Percentiles rank a stretch among this genome's conserved stretches.
phyloP scores from a whole-genome alignment of 2,329 filamentous ascomycete species.

The Diplodia corticola region DNA sequence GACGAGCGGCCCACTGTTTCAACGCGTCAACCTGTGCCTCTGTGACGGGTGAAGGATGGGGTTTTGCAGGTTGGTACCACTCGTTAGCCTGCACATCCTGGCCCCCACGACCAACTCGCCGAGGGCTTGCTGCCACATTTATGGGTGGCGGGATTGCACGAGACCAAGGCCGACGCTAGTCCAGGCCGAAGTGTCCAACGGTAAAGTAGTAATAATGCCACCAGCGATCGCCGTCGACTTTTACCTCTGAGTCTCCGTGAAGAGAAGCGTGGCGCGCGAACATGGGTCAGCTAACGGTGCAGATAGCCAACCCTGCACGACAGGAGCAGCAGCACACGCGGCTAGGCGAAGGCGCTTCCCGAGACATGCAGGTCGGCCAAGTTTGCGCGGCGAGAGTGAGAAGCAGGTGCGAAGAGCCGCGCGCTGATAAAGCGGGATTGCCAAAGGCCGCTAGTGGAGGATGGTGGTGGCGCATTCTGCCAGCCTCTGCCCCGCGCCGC shows the following conservation, averaged over 20 bases:
- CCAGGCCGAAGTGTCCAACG: slow-evolving; percentile 6
- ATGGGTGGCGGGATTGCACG: background rate
- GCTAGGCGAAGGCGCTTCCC: background rate
- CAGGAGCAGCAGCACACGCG: background rate
- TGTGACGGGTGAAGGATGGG: background rate
- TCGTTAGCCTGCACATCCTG: background rate
- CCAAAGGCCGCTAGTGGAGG: slow-evolving; percentile 1
- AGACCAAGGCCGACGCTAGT: slow-evolving; percentile 1
- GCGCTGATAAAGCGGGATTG: background rate
- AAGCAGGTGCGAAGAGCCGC: slow-evolving; percentile 7
- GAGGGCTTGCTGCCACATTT: background rate
- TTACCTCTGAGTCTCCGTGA: background rate
- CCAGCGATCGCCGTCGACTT: slow-evolving; percentile 8
- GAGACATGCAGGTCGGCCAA: background rate
- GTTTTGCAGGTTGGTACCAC: background rate
- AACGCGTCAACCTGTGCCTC: background rate
- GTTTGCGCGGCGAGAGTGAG: background rate
- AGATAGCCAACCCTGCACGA: background rate
- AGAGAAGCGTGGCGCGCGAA: background rate
- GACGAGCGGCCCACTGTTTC: background rate
- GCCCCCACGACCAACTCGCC: slow-evolving; percentile 11
- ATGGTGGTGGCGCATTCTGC: background rate
- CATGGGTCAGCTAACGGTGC: background rate
- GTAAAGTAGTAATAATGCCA: slow-evolving; percentile 21
- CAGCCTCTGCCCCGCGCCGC: slow-evolving; percentile 11